Percentiles rank a stretch among this genome's conserved stretches.
Evolutionary conservation across 2,329 filamentous ascomycete genomes (phyloP).

Genomic region (Arthrinium puccinioides): DNA sequence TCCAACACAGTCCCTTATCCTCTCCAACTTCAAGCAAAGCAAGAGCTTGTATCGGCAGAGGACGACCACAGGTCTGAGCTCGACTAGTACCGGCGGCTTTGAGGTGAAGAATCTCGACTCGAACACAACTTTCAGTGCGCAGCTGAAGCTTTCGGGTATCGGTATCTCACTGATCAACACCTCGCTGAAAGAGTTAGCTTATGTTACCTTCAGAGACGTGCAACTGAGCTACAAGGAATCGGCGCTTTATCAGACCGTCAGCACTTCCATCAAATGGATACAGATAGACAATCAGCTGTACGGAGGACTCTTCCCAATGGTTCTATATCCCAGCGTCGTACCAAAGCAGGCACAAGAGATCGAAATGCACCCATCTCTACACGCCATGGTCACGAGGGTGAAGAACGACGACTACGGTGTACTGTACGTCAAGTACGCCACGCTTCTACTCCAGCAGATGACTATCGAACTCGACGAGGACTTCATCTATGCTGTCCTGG

Average conservation of each 20-base stretch:
- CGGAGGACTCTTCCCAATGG: conserved; percentile 94
- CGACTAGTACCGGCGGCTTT: conserved; percentile 62
- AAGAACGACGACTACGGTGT: conserved; percentile 99
- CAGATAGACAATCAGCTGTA: conserved; percentile 99
- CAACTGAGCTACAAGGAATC: conserved; percentile 90
- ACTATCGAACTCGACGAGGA: conserved; percentile 96
- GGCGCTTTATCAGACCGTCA: conserved; percentile 85
- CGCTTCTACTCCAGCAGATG: conserved; percentile 91
- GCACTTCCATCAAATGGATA: conserved; percentile 93
- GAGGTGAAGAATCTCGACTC: conserved; percentile 92
- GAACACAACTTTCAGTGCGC: conserved; percentile 80
- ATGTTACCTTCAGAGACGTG: conserved; percentile 86
- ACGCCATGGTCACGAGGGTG: conserved; percentile 84
- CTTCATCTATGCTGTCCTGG: conserved; percentile 91
- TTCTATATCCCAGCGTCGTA: conserved; percentile 94
- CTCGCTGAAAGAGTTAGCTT: conserved; percentile 85
- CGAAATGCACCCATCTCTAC: conserved; percentile 90
- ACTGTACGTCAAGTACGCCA: conserved; percentile 97
- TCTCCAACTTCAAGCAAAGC: conserved; percentile 89
- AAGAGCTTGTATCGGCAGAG: conserved; percentile 78
- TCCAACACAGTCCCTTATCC: conserved; percentile 85
- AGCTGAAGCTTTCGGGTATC: conserved; percentile 81
- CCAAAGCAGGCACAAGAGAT: conserved; percentile 96
- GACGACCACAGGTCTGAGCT: conserved; percentile 42
- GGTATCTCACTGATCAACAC: conserved; percentile 91